These are phyloP conservation scores for Paecilomyces variotii DNA, from an alignment of 2,329 filamentous ascomycete genomes.

Conservation along the genomic window DNA sequence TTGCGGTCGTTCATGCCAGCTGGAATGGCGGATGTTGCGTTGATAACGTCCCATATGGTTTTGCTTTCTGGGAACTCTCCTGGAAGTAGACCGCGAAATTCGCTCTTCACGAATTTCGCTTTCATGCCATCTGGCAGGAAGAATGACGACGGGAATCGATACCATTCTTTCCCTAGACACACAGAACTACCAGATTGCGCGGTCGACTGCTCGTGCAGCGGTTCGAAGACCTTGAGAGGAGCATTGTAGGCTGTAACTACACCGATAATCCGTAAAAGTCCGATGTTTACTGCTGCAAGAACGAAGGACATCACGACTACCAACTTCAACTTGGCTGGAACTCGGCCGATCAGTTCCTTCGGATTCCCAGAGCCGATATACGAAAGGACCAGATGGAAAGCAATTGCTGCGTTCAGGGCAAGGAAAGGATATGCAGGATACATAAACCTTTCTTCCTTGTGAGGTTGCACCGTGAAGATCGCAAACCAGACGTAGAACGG, in stretches of 20 bases:
- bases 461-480: slow-evolving; percentile 86
- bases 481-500: slow-evolving; percentile 93
- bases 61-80: slow-evolving; percentile 78
- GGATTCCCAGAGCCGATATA: slow-evolving; percentile 65
- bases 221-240: slow-evolving; percentile 57
- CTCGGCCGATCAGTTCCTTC: slow-evolving; percentile 58
- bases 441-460: slow-evolving; percentile 99
- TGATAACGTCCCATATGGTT: slow-evolving; percentile 62
- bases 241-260: slow-evolving; percentile 76
- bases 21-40: slow-evolving; percentile 77
- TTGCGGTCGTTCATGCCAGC: slow-evolving; percentile 89
- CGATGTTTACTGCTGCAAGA: slow-evolving; percentile 56
- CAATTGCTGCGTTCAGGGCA: slow-evolving; percentile 77
- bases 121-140: slow-evolving; percentile 76
- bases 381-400: slow-evolving; percentile 70
- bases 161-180: slow-evolving; percentile 96
- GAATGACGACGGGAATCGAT: slow-evolving; percentile 90
- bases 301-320: slow-evolving; percentile 52
- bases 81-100: slow-evolving; percentile 80
- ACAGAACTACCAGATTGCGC: slow-evolving; percentile 59
- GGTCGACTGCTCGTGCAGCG: slow-evolving; percentile 42
- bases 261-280: slow-evolving; percentile 65
- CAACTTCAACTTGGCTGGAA: slow-evolving; percentile 70
- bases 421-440: slow-evolving; percentile 91
- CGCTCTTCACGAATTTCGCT: slow-evolving; percentile 83